Evolutionary conservation across 176 grass and related monocot genomes (phyloP), one percentile per base, ranked within the genome.

Genomic region (Rhynchospora pubera): DNA sequence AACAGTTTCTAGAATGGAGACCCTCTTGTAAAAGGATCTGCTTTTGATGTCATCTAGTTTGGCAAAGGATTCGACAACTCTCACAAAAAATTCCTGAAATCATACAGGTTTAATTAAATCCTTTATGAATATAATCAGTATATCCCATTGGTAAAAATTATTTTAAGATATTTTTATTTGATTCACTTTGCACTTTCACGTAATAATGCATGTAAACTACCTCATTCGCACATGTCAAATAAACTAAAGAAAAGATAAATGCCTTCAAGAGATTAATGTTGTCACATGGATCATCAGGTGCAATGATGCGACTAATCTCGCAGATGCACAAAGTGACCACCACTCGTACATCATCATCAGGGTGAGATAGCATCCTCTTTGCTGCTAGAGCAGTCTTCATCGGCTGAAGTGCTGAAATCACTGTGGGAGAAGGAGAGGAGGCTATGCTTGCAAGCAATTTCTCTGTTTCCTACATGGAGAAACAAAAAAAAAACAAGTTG

Each of bases 241-340:
- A 28, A 28, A 28, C 26, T 28, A 28, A 28, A 28, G 26, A 28
- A 19, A 74, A 66, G 64, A 63, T 61, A 9, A 83, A 21, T 57
- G 92, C 94, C 92, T 90, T 97, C 92, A 94, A 94, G 47, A 84
- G 16, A 24, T 94, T 88, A 80, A 28, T 28, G 26, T 97, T 90
- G 0, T 79, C 83, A 60, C 92, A 97, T 9, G 94, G 94, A 11
- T 88, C 87, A 3, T 97, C 90, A 50, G 94, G 94, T 8, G 94
- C 94, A 0, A 88, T 89, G 79, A 97, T 90, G 83, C 92, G 91
- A 5, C 85, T 97, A 28, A 97, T 86, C 83, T 97, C 94, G 51
- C 88, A 94, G 50, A 97, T 58, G 82, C 94, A 97, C 34, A 90
- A 94, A 32, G 89, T 80, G 12, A 97, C 73, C 7, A 57, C 87